Evolutionary conservation across 441 rosid genomes (phyloP).

Genomic region (Pelargonium hybrid): DNA sequence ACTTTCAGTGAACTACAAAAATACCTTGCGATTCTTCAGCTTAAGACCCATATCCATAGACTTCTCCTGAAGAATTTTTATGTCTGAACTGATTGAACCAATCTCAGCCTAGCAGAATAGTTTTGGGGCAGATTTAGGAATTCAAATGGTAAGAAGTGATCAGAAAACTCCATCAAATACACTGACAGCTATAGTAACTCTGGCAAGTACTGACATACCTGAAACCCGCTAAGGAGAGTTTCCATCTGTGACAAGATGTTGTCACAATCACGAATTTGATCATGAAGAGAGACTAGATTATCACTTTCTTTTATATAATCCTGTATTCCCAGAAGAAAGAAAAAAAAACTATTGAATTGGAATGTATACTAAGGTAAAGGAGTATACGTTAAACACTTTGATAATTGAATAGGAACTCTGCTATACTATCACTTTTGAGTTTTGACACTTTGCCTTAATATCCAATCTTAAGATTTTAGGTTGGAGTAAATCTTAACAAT

Average conservation of each 20-base stretch:
- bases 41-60: slow-evolving; percentile 99
- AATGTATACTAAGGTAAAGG: not conserved
- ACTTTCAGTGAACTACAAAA: not conserved
- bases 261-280: slow-evolving; percentile 94
- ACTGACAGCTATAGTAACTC: not conserved
- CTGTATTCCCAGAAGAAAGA: slow-evolving; percentile 30
- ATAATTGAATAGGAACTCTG: too few species aligned
- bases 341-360: not conserved
- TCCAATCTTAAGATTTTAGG: too few species aligned
- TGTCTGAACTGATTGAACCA: slow-evolving; percentile 98
- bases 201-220: slow-evolving; percentile 32
- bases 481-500: too few species aligned
- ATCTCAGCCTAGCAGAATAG: slow-evolving; percentile 60
- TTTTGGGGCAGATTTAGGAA: not conserved
- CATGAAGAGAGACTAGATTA: slow-evolving; percentile 88
- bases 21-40: slow-evolving; percentile 96
- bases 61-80: slow-evolving; percentile 93
- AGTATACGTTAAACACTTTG: too few species aligned
- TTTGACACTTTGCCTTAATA: too few species aligned
- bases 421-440: too few species aligned
- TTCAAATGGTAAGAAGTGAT: too few species aligned
- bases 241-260: slow-evolving; percentile 92
- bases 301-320: slow-evolving; percentile 97
- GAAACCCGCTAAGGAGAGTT: slow-evolving; percentile 91
- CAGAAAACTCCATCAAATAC: too few species aligned